Conservation (phyloP, 2,329 filamentous ascomycete species). For the Colletotrichum liriopes region DNA sequence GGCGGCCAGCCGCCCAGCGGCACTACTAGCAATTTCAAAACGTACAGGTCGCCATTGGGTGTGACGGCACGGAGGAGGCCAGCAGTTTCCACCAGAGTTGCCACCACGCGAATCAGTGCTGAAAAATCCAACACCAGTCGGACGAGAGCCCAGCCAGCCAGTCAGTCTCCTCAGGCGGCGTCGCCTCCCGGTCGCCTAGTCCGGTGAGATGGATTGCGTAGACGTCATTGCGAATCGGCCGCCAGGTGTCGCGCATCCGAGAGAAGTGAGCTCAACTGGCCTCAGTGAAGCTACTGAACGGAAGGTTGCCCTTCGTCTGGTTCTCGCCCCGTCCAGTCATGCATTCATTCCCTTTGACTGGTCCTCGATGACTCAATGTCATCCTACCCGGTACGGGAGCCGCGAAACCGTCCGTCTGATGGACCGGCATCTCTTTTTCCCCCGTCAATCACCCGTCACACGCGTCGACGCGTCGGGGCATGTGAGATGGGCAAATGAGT, state of each 20-base stretch:
- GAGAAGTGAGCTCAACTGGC: not conserved
- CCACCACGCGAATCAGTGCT: conserved; percentile 15
- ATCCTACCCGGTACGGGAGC: not conserved
- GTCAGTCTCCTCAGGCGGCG: not conserved
- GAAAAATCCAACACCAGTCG: conserved; percentile 3
- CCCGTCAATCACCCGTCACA: conserved; percentile 28
- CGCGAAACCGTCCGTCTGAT: not conserved
- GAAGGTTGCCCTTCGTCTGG: not conserved
- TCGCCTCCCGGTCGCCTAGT: conserved; percentile 4
- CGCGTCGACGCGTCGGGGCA: conserved; percentile 19
- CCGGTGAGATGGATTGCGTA: not conserved
- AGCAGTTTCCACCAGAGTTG: conserved; percentile 5
- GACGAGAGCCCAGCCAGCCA: not conserved
- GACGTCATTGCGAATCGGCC: not conserved
- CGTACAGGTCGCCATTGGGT: not conserved
- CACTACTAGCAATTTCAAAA: not conserved
- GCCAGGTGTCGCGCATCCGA: not conserved
- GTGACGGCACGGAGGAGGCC: not conserved
- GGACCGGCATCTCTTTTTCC: conserved; percentile 16
- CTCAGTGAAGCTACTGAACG: not conserved
- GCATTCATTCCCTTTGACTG: not conserved
- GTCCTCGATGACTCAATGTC: not conserved
- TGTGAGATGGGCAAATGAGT: conserved; percentile 4
- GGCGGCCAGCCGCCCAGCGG: not conserved
- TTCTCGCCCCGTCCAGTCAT: not conserved